Conservation (phyloP, 768 basidiomycete species). For the Symmetrospora coprosmae region DNA sequence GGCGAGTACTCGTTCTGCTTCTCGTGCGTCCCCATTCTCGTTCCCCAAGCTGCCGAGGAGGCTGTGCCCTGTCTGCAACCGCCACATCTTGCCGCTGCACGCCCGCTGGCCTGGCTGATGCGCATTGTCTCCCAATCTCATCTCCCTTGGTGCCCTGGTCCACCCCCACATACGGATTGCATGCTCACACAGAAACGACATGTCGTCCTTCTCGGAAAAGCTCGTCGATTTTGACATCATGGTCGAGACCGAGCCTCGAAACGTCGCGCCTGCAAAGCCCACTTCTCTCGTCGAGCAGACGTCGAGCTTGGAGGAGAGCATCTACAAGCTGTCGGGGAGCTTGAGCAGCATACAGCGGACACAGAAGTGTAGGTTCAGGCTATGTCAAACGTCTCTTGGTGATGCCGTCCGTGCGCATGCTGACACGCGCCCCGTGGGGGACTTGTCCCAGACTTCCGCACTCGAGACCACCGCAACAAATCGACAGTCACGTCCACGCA, state of each 20-base stretch:
- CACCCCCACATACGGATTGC: not conserved
- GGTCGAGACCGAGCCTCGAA: slow-evolving; percentile 87
- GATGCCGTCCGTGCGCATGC: no score
- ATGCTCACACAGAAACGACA: slow-evolving; percentile 63
- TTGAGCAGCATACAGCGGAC: slow-evolving; percentile 77
- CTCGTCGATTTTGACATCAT: slow-evolving; percentile 92
- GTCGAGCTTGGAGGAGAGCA: slow-evolving; percentile 81
- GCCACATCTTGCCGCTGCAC: no score
- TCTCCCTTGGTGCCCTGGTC: not conserved
- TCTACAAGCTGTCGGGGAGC: slow-evolving; percentile 76
- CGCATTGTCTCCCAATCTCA: not conserved
- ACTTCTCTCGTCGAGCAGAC: slow-evolving; percentile 85
- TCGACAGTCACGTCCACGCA: slow-evolving; percentile 31
- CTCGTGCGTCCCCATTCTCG: slow-evolving; percentile 42
- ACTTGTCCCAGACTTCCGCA: slow-evolving; percentile 25
- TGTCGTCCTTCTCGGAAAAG: slow-evolving; percentile 84
- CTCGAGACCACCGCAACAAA: slow-evolving; percentile 22
- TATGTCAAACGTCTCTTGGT: not conserved
- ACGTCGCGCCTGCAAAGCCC: slow-evolving; percentile 73
- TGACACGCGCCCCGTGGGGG: no score
- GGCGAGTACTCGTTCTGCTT: slow-evolving; percentile 67
- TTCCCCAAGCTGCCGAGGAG: not conserved
- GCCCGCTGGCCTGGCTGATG: not conserved
- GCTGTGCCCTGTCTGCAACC: no score
- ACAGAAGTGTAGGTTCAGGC: slow-evolving; percentile 65